Conservation (phyloP, 2,329 filamentous ascomycete genomes). For the Elsinoe arachidis region DNA sequence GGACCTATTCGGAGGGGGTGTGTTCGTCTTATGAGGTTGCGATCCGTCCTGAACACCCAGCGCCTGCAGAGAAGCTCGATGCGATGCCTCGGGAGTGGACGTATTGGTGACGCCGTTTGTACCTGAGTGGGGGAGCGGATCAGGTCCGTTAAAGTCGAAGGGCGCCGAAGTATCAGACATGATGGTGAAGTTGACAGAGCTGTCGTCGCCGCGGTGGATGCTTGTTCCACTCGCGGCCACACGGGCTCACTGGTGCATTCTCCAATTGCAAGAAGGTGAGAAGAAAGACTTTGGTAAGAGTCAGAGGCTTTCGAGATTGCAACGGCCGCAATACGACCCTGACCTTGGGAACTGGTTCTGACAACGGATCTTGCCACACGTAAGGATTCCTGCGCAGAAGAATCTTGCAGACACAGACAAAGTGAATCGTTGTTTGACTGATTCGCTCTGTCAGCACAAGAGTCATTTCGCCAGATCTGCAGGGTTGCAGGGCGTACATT, state of each 20-base stretch:
- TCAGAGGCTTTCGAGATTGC: slow-evolving; percentile 5
- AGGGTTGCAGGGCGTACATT: background rate
- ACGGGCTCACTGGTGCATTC: background rate
- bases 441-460: background rate
- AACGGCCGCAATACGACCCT: background rate
- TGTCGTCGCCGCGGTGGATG: slow-evolving; percentile 8
- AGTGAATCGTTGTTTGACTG: too few relatives aligned
- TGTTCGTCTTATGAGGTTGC: background rate
- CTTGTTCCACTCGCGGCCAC: slow-evolving; percentile 2
- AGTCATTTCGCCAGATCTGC: slow-evolving; percentile 2
- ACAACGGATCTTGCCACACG: background rate
- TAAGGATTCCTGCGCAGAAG: background rate
- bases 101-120: background rate
- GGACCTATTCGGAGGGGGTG: slow-evolving; percentile 1
- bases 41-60: background rate
- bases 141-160: slow-evolving; percentile 12
- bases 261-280: background rate
- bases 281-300: background rate
- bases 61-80: slow-evolving; percentile 1
- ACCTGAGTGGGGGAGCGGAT: slow-evolving; percentile 5
- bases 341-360: slow-evolving; percentile 1
- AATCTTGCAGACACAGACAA: background rate
- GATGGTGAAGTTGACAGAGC: background rate
- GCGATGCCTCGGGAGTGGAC: background rate
- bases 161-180: background rate